phyloP scores from a whole-genome alignment of 345 rosid genomes.

The Brassica incana region DNA sequence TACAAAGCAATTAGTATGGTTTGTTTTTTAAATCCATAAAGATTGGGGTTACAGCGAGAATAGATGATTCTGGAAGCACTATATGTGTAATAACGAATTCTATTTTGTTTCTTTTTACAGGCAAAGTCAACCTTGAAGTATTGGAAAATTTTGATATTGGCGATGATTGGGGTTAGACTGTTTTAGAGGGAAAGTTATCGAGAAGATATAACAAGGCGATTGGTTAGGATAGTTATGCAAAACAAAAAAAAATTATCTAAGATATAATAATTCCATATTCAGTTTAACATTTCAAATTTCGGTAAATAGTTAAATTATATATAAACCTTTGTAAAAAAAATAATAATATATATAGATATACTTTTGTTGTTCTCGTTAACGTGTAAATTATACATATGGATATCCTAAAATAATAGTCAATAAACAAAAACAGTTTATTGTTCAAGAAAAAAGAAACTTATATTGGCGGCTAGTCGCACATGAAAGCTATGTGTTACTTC shows the following conservation, averaged over 20 bases:
- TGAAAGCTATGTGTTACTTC: constrained; percentile 21
- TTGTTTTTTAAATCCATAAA: background rate
- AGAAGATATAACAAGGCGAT: constrained; percentile 14
- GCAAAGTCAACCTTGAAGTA: constrained; percentile 59
- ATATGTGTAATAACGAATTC: constrained; percentile 10
- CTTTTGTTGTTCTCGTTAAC: background rate
- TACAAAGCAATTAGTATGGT: constrained; percentile 23
- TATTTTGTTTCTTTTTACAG: constrained; percentile 35
- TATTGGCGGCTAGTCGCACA: constrained; percentile 18
- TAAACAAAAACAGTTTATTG: constrained; percentile 6
- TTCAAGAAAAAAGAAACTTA: background rate
- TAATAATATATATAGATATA: background rate
- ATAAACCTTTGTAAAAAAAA: too few relatives aligned
- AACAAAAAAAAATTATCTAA: background rate
- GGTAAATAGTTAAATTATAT: background rate
- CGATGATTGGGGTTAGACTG: constrained; percentile 68
- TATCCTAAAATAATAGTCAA: background rate
- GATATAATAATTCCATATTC: background rate
- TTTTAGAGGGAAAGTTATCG: constrained; percentile 24
- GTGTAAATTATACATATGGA: background rate
- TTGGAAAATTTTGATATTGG: constrained; percentile 71
- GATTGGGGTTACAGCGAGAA: background rate
- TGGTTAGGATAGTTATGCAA: constrained; percentile 35
- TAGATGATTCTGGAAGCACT: background rate
- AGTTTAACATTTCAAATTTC: constrained; percentile 1